These are phyloP conservation scores for Ceratocystis destructans DNA, from an alignment of 2,329 filamentous ascomycete genomes.

Conservation along the genomic window DNA sequence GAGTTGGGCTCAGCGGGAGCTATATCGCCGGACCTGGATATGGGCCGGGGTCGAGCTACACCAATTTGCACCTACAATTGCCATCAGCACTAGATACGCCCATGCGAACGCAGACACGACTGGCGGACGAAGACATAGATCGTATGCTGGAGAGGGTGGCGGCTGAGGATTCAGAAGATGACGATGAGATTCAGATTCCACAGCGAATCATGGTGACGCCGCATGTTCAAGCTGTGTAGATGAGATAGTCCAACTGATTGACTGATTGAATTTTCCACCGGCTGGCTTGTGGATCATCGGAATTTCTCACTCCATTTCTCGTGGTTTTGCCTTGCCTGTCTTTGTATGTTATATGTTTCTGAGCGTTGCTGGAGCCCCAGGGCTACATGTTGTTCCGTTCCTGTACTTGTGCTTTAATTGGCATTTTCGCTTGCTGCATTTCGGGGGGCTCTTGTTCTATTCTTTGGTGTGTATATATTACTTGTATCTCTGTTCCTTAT, in stretches of 20 bases:
- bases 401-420: neutral
- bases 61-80: conserved; percentile 33
- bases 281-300: neutral
- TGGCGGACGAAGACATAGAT: conserved; percentile 45
- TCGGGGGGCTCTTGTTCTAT: neutral
- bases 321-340: no score
- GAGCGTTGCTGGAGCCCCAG: no score
- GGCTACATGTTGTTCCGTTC: no score
- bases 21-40: neutral
- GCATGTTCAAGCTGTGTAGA: conserved; percentile 14
- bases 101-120: conserved; percentile 29
- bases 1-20: conserved; percentile 21
- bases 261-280: neutral
- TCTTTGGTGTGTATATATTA: neutral
- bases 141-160: conserved; percentile 42
- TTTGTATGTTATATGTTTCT: no score
- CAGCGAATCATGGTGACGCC: conserved; percentile 23
- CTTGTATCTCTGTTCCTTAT: neutral
- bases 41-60: conserved; percentile 23
- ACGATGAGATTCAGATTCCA: conserved; percentile 44
- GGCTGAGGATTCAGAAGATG: conserved; percentile 36
- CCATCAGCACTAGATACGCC: conserved; percentile 34
- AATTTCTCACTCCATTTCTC: no score
- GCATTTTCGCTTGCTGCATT: neutral
- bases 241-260: neutral